Percentiles rank a stretch among this genome's conserved stretches.
phyloP scores from a whole-genome alignment of 495 filamentous ascomycete genomes.

The Tuber melanosporum region DNA sequence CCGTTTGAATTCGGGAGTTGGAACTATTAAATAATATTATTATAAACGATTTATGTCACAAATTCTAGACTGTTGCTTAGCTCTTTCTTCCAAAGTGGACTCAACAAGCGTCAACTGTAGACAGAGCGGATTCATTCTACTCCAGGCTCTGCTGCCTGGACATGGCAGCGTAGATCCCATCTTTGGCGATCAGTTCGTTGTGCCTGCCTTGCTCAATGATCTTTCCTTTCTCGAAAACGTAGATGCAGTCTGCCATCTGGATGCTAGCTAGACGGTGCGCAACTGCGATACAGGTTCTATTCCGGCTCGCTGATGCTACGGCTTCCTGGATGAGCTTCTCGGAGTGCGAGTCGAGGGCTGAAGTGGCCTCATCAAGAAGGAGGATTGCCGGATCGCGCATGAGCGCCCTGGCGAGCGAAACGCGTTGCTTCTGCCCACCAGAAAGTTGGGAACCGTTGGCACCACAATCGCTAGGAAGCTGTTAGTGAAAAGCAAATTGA shows the following conservation, averaged over 20 bases:
- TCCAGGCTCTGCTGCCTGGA: slow-evolving; percentile 22
- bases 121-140: not conserved
- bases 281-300: slow-evolving; percentile 37
- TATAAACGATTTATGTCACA: not conserved
- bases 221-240: slow-evolving; percentile 34
- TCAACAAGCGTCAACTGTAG: not conserved
- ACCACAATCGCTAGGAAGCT: slow-evolving; percentile 49
- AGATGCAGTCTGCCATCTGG: slow-evolving; percentile 35
- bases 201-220: slow-evolving; percentile 32
- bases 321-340: slow-evolving; percentile 38
- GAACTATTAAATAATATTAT: not conserved
- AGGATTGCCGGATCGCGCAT: slow-evolving; percentile 64
- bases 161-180: slow-evolving; percentile 33
- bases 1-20: not conserved
- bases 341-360: slow-evolving; percentile 48
- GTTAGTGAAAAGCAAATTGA: slow-evolving; percentile 42
- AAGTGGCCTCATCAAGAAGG: slow-evolving; percentile 71
- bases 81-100: not conserved
- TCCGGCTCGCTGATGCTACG: slow-evolving; percentile 28
- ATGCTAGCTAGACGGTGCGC: slow-evolving; percentile 37
- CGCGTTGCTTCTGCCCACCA: slow-evolving; percentile 58
- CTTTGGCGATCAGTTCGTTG: slow-evolving; percentile 24
- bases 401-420: slow-evolving; percentile 59
- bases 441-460: slow-evolving; percentile 55
- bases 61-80: not conserved